Evolutionary conservation across 176 grass and related monocot genomes (phyloP), one percentile per base, ranked within the genome.

Genomic region (Tillandsia fasciculata): DNA sequence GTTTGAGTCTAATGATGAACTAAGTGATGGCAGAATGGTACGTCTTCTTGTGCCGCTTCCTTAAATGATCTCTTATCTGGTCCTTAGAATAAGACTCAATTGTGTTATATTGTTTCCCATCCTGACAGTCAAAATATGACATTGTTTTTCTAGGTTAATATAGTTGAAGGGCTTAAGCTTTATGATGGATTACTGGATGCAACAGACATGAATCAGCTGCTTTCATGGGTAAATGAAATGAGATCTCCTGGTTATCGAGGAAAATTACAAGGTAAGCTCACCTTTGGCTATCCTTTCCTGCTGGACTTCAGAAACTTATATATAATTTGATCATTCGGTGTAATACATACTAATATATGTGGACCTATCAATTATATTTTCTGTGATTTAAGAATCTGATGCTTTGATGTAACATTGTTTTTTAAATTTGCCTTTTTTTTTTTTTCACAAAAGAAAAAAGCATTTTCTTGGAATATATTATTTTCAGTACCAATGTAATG

Each of bases 81-180:
- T 56, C n/a, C 23, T 23, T 76, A 51, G 49, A 51, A 14, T 22
- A 17, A 7, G 17, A 9, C 47, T 24, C 9, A 64, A 64, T 26
- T 9, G 22, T 61, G 10, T 61, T 61, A 42, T 42, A 42, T 42
- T 42, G 33, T 42, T 42, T 42, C 4, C 33, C 56, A 61, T 23
- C 17, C 56, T 61, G 8, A 61, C 56, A 61, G 22, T 58, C 63
- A 68, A 77, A 64, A 17, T 50, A 70, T 63, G 14, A 69, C 23
- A 66, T 26, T 70, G 54, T 18, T 70, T 6, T 51, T 79, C 49
- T 64, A 96, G 94, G 81, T 87, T 70, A 93, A 99, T 86, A 68
- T 81, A 68, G 80, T 92, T 75, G 94, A 99, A 81, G 94, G 94
- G 24, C 89, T 99, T 53, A 99, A 93, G 53, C 73, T 99, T 22